phyloP scores from a whole-genome alignment of 164 flowering plant species.

The Aristolochia contorta region DNA sequence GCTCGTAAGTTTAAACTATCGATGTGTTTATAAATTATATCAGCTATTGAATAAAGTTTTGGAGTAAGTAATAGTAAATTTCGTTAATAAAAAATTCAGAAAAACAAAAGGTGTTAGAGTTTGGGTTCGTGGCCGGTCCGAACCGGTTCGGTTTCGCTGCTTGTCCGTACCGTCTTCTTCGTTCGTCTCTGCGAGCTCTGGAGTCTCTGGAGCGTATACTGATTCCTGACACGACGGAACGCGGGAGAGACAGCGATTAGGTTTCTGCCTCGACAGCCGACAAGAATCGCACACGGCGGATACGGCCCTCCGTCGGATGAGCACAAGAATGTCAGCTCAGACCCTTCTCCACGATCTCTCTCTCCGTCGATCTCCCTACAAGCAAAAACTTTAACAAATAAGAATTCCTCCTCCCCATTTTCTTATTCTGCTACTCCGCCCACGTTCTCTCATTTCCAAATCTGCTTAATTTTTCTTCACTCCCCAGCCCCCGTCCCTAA shows the following conservation, averaged over 20 bases:
- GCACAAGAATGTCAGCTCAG: slow-evolving; percentile 3
- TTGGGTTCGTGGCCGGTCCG: no score
- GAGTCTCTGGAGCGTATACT: not conserved
- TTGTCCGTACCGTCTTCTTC: no score
- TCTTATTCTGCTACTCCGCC: slow-evolving; percentile 1
- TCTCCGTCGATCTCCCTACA: not conserved
- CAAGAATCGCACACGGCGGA: slow-evolving; percentile 5
- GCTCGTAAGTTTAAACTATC: no score
- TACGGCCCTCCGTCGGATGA: not conserved
- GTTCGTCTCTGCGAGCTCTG: no score
- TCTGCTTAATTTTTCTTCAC: not conserved
- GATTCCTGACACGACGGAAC: not conserved
- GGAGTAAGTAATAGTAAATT: no score
- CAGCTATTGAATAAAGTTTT: no score
- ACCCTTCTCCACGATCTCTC: slow-evolving; percentile 8
- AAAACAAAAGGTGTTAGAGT: no score
- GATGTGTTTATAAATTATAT: no score
- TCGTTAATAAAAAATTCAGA: no score
- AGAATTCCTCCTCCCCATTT: not conserved
- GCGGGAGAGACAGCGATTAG: not conserved
- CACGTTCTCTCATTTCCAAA: slow-evolving; percentile 7
- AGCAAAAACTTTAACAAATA: not conserved
- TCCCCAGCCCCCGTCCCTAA: no score
- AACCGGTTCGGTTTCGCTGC: no score
- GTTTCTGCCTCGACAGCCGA: not conserved